Evolutionary conservation across 495 filamentous ascomycete genomes (phyloP).

Genomic region (Penicillium robsamsonii): DNA sequence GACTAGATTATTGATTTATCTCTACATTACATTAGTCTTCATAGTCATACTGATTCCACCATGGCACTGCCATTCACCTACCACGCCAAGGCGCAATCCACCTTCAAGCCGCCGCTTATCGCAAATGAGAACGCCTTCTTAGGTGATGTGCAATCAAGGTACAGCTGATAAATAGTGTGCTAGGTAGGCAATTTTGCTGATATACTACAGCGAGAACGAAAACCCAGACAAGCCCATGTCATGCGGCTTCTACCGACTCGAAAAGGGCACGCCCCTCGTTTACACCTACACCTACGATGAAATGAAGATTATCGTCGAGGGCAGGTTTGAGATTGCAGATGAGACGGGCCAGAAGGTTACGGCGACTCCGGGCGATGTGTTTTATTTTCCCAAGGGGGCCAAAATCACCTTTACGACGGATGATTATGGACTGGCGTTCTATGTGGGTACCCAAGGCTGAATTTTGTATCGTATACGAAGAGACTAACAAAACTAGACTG

Average conservation of each 20-base stretch:
- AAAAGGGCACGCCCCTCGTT: conserved; percentile 69
- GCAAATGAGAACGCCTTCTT: conserved; percentile 74
- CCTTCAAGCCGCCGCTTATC: conserved; percentile 67
- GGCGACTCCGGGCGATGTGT: conserved; percentile 68
- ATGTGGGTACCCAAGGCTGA: conserved; percentile 30
- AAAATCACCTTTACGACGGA: conserved; percentile 74
- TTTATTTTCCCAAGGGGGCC: conserved; percentile 74
- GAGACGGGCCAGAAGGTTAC: conserved; percentile 68
- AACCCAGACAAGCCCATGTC: conserved; percentile 64
- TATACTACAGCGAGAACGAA: conserved; percentile 47
- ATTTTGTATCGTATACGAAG: not conserved
- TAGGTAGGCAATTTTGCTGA: conserved; percentile 1
- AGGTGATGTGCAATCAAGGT: conserved; percentile 64
- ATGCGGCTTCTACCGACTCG: conserved; percentile 69
- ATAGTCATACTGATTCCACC: not conserved
- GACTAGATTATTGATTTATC: not conserved
- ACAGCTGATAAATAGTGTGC: conserved; percentile 1
- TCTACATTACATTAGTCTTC: not conserved
- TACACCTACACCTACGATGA: conserved; percentile 77
- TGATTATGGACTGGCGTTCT: conserved; percentile 71
- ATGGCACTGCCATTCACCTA: conserved; percentile 47
- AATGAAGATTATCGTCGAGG: conserved; percentile 79
- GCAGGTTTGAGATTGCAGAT: conserved; percentile 69
- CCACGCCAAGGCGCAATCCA: conserved; percentile 58
- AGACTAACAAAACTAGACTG: conserved; percentile 36